phyloP scores from a whole-genome alignment of 2,329 filamentous ascomycete genomes.

The Fusarium oxysporum region DNA sequence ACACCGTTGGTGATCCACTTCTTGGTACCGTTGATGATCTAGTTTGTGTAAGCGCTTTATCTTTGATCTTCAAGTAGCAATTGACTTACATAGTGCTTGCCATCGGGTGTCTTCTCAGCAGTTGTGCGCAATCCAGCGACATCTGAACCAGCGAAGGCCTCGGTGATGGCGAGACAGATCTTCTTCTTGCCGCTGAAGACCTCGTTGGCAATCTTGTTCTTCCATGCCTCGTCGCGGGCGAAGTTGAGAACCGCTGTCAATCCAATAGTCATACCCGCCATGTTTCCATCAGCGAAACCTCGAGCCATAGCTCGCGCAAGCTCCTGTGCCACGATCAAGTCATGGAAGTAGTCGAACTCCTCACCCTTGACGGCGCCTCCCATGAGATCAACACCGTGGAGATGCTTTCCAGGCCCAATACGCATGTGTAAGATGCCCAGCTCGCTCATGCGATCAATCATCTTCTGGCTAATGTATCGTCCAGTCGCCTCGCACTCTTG shows the following conservation, averaged over 20 bases:
- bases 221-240: slow-evolving; percentile 74
- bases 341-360: slow-evolving; percentile 90
- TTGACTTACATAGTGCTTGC: slow-evolving; percentile 73
- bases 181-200: slow-evolving; percentile 86
- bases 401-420: slow-evolving; percentile 83
- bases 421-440: slow-evolving; percentile 83
- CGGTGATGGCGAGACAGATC: slow-evolving; percentile 88
- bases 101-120: slow-evolving; percentile 79
- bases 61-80: no score
- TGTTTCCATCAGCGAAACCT: slow-evolving; percentile 88
- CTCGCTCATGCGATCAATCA: slow-evolving; percentile 83
- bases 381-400: slow-evolving; percentile 77
- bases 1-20: slow-evolving; percentile 90
- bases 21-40: slow-evolving; percentile 77
- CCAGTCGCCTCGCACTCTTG: slow-evolving; percentile 80
- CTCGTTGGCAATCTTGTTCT: slow-evolving; percentile 75
- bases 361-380: slow-evolving; percentile 78
- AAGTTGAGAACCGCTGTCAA: slow-evolving; percentile 85
- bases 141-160: slow-evolving; percentile 85
- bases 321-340: slow-evolving; percentile 81
- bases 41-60: neutral
- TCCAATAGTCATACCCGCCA: slow-evolving; percentile 87
- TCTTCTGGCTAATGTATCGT: slow-evolving; percentile 74
- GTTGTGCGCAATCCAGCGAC: slow-evolving; percentile 85
- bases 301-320: slow-evolving; percentile 75